Conservation (phyloP, 2,329 filamentous ascomycete species). For the Colletotrichum tamarilloi region DNA sequence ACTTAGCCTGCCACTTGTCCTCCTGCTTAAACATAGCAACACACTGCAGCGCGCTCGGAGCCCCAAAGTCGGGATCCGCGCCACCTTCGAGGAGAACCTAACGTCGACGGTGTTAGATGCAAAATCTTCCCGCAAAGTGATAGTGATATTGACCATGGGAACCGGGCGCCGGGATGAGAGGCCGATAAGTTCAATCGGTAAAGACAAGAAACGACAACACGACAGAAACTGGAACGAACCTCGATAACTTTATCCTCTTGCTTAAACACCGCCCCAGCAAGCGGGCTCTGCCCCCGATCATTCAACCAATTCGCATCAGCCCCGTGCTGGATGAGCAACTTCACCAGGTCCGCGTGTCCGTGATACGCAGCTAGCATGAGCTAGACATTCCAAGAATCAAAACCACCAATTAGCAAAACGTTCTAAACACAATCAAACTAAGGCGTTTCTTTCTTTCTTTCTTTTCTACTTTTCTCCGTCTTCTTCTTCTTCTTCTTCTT, state of each 20-base stretch:
- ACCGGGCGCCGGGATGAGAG: no score
- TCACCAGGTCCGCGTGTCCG: constrained; percentile 70
- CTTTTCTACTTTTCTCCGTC: no score
- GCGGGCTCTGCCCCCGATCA: constrained; percentile 73
- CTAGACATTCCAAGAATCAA: constrained; percentile 43
- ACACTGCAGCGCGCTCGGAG: constrained; percentile 60
- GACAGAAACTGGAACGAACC: constrained; percentile 42
- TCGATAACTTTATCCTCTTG: constrained; percentile 73
- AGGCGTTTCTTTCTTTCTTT: background rate
- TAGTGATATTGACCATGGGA: no score
- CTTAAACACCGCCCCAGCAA: constrained; percentile 81
- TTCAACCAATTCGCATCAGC: constrained; percentile 77
- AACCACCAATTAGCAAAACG: background rate
- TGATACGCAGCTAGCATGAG: constrained; percentile 81
- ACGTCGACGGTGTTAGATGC: no score
- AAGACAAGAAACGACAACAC: no score
- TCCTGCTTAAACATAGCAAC: constrained; percentile 64
- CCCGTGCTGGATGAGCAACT: constrained; percentile 69
- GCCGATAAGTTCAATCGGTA: no score
- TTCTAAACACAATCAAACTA: background rate
- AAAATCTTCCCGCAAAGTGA: no score
- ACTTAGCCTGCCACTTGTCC: constrained; percentile 60
- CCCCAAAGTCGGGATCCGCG: constrained; percentile 64
- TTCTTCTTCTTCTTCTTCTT: background rate
- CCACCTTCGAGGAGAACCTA: constrained; percentile 58